Conservation (phyloP, 306 rosid species). For the Begonia loranthoides region DNA sequence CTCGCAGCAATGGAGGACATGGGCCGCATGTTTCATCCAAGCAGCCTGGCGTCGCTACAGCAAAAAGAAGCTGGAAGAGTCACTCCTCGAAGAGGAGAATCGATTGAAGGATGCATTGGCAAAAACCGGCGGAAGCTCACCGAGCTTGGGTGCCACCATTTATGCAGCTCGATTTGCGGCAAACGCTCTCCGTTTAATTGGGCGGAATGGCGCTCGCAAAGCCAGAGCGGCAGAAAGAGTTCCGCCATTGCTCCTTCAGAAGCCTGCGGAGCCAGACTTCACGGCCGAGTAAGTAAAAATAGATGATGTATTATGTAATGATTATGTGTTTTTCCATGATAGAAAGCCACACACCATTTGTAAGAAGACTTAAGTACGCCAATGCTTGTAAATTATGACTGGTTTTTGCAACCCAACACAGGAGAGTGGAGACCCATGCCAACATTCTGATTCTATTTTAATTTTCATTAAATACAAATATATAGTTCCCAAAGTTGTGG, state of each 20-base stretch:
- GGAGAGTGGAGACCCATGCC: too few relatives aligned
- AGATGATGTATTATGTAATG: background rate
- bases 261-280: constrained; percentile 11
- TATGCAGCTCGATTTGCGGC: constrained; percentile 14
- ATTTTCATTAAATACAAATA: too few relatives aligned
- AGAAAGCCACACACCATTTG: too few relatives aligned
- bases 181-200: constrained; percentile 6
- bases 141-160: constrained; percentile 15
- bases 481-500: too few relatives aligned
- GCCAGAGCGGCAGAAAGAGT: constrained; percentile 7
- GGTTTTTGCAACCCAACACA: too few relatives aligned
- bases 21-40: constrained; percentile 13
- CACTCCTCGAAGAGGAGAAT: constrained; percentile 12
- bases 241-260: constrained; percentile 13
- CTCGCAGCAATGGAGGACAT: constrained; percentile 13
- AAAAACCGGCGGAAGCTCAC: constrained; percentile 10
- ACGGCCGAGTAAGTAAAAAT: constrained; percentile 6
- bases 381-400: too few relatives aligned
- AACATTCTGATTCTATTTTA: too few relatives aligned
- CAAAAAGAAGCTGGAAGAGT: constrained; percentile 8
- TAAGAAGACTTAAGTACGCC: too few relatives aligned
- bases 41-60: constrained; percentile 12
- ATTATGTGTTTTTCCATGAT: background rate
- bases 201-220: constrained; percentile 7
- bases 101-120: constrained; percentile 11